Percentiles rank a stretch among this genome's conserved stretches.
These are phyloP conservation scores for Sphagnum fallax DNA, from an alignment of 228 moss, liverwort and hornwort species.

Conservation along the genomic window DNA sequence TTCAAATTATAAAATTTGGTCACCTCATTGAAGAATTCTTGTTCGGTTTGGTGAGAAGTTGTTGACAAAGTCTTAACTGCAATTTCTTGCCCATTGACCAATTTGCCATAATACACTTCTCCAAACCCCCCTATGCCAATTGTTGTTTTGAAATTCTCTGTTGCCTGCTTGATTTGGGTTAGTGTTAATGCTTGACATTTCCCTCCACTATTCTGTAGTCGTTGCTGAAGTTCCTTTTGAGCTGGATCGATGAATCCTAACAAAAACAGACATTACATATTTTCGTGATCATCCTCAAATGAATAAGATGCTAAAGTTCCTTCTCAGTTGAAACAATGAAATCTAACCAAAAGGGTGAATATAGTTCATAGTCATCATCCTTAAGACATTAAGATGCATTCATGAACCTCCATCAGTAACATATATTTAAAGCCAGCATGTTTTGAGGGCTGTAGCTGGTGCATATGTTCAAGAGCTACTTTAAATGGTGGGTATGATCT, in stretches of 20 bases:
- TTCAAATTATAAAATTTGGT: not conserved
- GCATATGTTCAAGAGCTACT: too few relatives aligned
- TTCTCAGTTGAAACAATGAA: too few relatives aligned
- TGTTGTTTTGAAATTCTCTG: slow-evolving; percentile 34
- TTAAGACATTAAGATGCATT: too few relatives aligned
- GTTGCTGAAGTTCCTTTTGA: slow-evolving; percentile 18
- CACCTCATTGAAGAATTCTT: slow-evolving; percentile 68
- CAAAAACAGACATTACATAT: not conserved
- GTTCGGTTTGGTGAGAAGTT: slow-evolving; percentile 47
- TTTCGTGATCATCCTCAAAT: too few relatives aligned
- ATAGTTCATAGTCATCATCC: too few relatives aligned
- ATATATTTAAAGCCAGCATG: too few relatives aligned
- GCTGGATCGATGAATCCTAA: slow-evolving; percentile 10
- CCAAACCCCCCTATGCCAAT: slow-evolving; percentile 54
- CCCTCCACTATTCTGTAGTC: slow-evolving; percentile 20
- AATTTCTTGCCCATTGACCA: slow-evolving; percentile 42
- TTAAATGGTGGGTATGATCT: too few relatives aligned
- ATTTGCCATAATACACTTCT: slow-evolving; percentile 55
- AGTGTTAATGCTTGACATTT: slow-evolving; percentile 16
- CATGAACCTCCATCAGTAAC: too few relatives aligned
- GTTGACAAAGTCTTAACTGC: slow-evolving; percentile 50
- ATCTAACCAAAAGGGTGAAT: too few relatives aligned
- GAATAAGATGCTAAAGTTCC: too few relatives aligned
- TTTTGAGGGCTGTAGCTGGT: too few relatives aligned
- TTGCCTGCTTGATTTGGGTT: slow-evolving; percentile 30